Evolutionary conservation across 1,139 yeast species (phyloP).

Genomic region (Scheffersomyces cryptocercus): DNA sequence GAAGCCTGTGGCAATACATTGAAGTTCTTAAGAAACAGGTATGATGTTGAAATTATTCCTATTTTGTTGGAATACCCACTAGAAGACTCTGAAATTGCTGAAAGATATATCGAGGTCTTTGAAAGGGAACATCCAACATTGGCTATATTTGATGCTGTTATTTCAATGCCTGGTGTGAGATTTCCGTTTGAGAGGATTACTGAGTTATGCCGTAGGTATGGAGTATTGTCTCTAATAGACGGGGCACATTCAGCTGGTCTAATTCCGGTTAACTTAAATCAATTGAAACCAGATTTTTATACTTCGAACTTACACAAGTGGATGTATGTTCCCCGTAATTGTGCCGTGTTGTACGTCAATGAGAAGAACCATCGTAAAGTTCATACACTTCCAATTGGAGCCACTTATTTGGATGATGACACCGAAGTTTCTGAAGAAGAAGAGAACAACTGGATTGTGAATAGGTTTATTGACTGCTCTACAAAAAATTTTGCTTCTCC

Average conservation of each 20-base stretch:
- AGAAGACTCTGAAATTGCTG: slow-evolving; percentile 47
- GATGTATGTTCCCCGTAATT: slow-evolving; percentile 60
- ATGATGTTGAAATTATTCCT: slow-evolving; percentile 44
- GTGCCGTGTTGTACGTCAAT: slow-evolving; percentile 62
- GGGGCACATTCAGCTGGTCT: slow-evolving; percentile 75
- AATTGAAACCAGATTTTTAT: slow-evolving; percentile 60
- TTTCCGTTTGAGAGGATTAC: slow-evolving; percentile 58
- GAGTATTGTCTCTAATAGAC: slow-evolving; percentile 60
- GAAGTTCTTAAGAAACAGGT: slow-evolving; percentile 40
- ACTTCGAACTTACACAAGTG: slow-evolving; percentile 71
- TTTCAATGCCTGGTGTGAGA: slow-evolving; percentile 64
- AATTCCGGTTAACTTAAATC: slow-evolving; percentile 44
- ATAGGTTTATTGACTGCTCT: slow-evolving; percentile 41
- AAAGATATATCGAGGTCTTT: slow-evolving; percentile 35
- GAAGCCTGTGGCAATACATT: slow-evolving; percentile 59
- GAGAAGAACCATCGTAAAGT: slow-evolving; percentile 49
- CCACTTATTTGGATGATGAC: slow-evolving; percentile 35
- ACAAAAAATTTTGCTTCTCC: slow-evolving; percentile 32
- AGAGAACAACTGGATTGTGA: slow-evolving; percentile 31
- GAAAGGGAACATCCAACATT: slow-evolving; percentile 24
- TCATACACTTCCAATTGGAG: slow-evolving; percentile 63
- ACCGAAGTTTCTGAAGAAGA: slow-evolving; percentile 18
- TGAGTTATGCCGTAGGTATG: slow-evolving; percentile 47
- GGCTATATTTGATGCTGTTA: slow-evolving; percentile 60
- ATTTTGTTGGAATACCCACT: slow-evolving; percentile 52